phyloP scores from a whole-genome alignment of 2,329 filamentous ascomycete genomes.

The Zarea fungicola region DNA sequence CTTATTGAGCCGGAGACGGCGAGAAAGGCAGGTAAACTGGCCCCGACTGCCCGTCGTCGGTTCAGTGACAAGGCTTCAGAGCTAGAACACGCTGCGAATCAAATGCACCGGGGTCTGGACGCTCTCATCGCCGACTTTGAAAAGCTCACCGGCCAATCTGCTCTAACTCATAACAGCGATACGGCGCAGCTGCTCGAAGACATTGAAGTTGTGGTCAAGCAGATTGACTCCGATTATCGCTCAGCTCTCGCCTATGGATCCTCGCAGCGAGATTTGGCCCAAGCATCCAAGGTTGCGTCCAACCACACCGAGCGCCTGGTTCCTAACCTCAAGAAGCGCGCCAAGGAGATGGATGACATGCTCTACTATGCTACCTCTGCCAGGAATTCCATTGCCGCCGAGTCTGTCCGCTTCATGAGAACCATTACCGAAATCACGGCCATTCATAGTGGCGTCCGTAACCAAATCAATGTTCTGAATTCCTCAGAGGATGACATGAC shows the following conservation, averaged over 20 bases:
- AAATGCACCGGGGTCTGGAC: constrained; percentile 58
- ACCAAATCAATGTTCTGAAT: constrained; percentile 65
- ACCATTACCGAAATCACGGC: constrained; percentile 76
- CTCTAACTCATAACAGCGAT: constrained; percentile 56
- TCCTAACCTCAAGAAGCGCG: constrained; percentile 51
- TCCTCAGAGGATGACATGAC: constrained; percentile 70
- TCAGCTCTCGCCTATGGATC: constrained; percentile 65
- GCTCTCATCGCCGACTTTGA: constrained; percentile 59
- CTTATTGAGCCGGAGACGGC: constrained; percentile 72
- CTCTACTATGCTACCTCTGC: constrained; percentile 55
- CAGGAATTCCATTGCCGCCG: constrained; percentile 62
- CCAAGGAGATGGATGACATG: constrained; percentile 57
- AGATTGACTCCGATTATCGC: constrained; percentile 81
- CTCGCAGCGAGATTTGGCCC: constrained; percentile 54
- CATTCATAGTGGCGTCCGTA: constrained; percentile 65
- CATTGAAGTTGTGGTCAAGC: constrained; percentile 78
- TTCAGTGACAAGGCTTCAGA: constrained; percentile 57
- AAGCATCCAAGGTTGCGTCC: constrained; percentile 59
- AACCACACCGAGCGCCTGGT: constrained; percentile 59
- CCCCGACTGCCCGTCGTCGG: constrained; percentile 51
- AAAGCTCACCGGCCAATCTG: constrained; percentile 48
- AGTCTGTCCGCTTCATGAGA: constrained; percentile 71
- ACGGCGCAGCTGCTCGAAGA: constrained; percentile 69
- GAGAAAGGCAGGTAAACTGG: constrained; percentile 64
- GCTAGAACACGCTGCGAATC: constrained; percentile 54